Conservation (phyloP, 73 alveolate genomes). For the Paramecium pentaurelia region DNA sequence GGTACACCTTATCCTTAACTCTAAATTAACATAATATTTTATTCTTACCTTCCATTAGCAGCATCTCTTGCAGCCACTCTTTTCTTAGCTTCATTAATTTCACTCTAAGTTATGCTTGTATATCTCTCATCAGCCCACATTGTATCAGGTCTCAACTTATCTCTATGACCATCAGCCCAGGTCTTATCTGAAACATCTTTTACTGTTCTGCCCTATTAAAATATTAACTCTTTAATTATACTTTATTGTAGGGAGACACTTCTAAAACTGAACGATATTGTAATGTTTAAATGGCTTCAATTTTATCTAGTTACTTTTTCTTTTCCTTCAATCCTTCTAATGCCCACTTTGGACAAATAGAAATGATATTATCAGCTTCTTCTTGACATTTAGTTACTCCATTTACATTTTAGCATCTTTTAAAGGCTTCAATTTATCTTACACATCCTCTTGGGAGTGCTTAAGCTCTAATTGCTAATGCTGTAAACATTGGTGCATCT, state of each 20-base stretch:
- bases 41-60: neutral
- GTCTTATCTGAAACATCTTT: conserved; percentile 58
- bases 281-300: conserved; percentile 30
- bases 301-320: conserved; percentile 11
- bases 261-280: neutral
- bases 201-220: conserved; percentile 37
- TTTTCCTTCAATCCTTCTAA: conserved; percentile 61
- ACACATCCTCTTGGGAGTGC: conserved; percentile 59
- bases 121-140: conserved; percentile 66
- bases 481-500: conserved; percentile 37
- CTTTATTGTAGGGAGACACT: conserved; percentile 55
- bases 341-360: conserved; percentile 64
- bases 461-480: conserved; percentile 44
- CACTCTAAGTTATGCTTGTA: conserved; percentile 45
- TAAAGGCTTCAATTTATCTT: conserved; percentile 47
- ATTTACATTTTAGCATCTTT: conserved; percentile 55
- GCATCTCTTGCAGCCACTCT: conserved; percentile 60
- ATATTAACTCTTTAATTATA: neutral
- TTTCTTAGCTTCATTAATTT: conserved; percentile 58
- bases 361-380: conserved; percentile 55
- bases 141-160: conserved; percentile 59
- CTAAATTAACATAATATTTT: neutral
- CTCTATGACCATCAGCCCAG: conserved; percentile 62
- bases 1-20: neutral
- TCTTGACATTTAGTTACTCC: conserved; percentile 49